phyloP scores from a whole-genome alignment of 345 rosid genomes.

The Arabis alpina region DNA sequence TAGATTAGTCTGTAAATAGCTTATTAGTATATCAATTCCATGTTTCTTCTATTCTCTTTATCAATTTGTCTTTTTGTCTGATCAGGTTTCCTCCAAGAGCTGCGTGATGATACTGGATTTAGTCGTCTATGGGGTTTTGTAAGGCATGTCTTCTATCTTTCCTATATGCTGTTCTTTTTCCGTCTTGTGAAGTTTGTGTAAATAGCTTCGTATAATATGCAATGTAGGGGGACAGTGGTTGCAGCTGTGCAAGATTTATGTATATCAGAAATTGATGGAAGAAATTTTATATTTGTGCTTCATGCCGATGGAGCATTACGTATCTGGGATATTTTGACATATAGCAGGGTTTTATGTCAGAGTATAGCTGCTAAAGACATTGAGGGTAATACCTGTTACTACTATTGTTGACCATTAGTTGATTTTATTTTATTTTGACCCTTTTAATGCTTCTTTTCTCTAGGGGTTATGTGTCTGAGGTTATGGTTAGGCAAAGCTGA shows the following conservation, averaged over 20 bases:
- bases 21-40: background rate
- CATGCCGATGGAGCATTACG: slow-evolving; percentile 73
- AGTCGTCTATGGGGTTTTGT: slow-evolving; percentile 83
- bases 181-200: slow-evolving; percentile 1
- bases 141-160: slow-evolving; percentile 50
- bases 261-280: slow-evolving; percentile 56
- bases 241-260: slow-evolving; percentile 72
- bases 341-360: slow-evolving; percentile 63
- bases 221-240: slow-evolving; percentile 67
- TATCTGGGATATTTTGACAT: slow-evolving; percentile 68
- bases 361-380: slow-evolving; percentile 50
- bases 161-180: background rate
- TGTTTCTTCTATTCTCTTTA: slow-evolving; percentile 13
- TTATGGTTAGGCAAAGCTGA: slow-evolving; percentile 74
- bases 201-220: slow-evolving; percentile 14
- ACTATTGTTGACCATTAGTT: background rate
- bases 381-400: slow-evolving; percentile 56
- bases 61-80: slow-evolving; percentile 23
- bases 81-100: slow-evolving; percentile 67
- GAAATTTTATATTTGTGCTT: slow-evolving; percentile 57
- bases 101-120: slow-evolving; percentile 79
- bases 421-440: background rate
- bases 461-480: slow-evolving; percentile 62
- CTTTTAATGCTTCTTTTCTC: slow-evolving; percentile 39
- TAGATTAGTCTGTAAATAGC: slow-evolving; percentile 35